A percentile compares a stretch with the other conserved stretches of the same genome.
Conservation (phyloP, 495 filamentous ascomycete species). For the Aspergillus coremiiformis region DNA sequence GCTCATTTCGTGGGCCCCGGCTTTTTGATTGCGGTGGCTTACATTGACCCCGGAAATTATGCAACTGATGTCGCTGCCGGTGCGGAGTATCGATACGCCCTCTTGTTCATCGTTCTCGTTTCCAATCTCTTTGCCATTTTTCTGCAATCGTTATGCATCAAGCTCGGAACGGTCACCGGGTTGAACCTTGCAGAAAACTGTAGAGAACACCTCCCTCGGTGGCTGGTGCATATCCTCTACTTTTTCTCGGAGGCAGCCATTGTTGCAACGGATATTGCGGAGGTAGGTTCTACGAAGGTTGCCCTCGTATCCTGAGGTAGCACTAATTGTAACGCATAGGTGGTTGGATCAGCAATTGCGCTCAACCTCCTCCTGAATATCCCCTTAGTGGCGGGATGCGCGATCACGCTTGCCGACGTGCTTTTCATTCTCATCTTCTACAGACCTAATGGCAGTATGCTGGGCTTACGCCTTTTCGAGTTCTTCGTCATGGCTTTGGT, state of each 20-base stretch:
- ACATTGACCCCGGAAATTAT: slow-evolving; percentile 83
- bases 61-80: slow-evolving; percentile 75
- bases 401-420: slow-evolving; percentile 76
- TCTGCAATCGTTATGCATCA: slow-evolving; percentile 74
- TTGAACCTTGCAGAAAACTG: slow-evolving; percentile 75
- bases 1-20: slow-evolving; percentile 76
- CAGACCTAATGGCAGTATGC: slow-evolving; percentile 64
- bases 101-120: slow-evolving; percentile 75
- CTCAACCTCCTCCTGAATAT: slow-evolving; percentile 75
- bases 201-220: slow-evolving; percentile 64
- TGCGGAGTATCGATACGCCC: slow-evolving; percentile 53
- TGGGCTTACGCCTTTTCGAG: slow-evolving; percentile 69
- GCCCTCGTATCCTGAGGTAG: neutral
- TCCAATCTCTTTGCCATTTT: slow-evolving; percentile 82
- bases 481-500: slow-evolving; percentile 73
- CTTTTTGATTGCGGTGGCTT: slow-evolving; percentile 73
- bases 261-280: slow-evolving; percentile 85
- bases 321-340: slow-evolving; percentile 36
- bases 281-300: slow-evolving; percentile 37
- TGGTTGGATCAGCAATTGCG: slow-evolving; percentile 88
- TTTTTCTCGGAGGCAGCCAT: slow-evolving; percentile 72
- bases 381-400: slow-evolving; percentile 80
- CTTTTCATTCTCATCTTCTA: slow-evolving; percentile 83
- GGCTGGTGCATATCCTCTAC: slow-evolving; percentile 70
- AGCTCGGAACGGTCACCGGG: slow-evolving; percentile 79